Percentiles rank a stretch among this genome's conserved stretches.
phyloP scores from a whole-genome alignment of 306 rosid species.

The Quercus variabilis region DNA sequence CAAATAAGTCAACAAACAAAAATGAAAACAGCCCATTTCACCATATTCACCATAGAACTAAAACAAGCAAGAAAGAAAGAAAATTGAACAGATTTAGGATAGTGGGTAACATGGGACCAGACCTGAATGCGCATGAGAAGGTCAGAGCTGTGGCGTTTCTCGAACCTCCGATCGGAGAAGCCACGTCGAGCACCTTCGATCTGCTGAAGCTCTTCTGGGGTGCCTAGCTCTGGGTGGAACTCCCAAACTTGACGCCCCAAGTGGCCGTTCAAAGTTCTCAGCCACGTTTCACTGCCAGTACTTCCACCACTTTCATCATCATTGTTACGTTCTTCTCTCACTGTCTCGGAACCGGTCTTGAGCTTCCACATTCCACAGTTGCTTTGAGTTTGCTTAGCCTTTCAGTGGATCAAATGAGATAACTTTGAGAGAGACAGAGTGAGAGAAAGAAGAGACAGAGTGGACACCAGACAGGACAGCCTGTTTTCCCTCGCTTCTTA shows the following conservation, averaged over 20 bases:
- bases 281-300: constrained; percentile 70
- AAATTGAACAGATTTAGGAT: background rate
- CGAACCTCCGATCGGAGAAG: constrained; percentile 47
- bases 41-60: background rate
- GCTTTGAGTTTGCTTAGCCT: background rate
- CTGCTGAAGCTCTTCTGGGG: constrained; percentile 41
- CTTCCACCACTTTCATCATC: constrained; percentile 19
- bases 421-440: background rate
- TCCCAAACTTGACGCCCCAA: constrained; percentile 82
- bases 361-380: constrained; percentile 71
- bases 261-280: constrained; percentile 59
- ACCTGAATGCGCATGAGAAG: constrained; percentile 88
- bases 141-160: constrained; percentile 67
- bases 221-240: constrained; percentile 57
- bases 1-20: background rate
- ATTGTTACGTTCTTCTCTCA: background rate
- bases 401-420: background rate
- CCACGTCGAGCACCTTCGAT: constrained; percentile 49
- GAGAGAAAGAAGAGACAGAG: too few species aligned
- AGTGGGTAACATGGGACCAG: background rate
- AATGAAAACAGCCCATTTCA: background rate
- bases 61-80: background rate
- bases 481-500: too few species aligned
- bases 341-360: constrained; percentile 34
- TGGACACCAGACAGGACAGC: too few species aligned